These are phyloP conservation scores for Aspergillus ellipticus DNA, from an alignment of 495 filamentous ascomycete genomes.

Conservation along the genomic window DNA sequence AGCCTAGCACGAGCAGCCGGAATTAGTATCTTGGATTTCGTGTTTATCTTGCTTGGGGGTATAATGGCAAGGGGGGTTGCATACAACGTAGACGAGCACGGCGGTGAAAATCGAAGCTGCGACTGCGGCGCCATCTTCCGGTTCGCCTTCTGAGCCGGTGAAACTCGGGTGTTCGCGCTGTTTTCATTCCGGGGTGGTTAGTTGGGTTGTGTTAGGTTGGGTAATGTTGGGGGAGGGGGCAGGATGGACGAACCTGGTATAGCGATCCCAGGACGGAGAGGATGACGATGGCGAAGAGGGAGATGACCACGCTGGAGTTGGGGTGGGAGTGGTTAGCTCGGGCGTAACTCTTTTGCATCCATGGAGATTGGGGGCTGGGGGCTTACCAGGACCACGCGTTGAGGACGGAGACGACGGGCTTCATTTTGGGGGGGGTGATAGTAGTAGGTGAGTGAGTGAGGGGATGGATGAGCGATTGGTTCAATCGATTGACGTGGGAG, in stretches of 20 bases:
- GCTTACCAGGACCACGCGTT: slow-evolving; percentile 90
- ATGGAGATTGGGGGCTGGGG: neutral
- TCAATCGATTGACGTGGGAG: slow-evolving; percentile 6
- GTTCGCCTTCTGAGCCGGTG: slow-evolving; percentile 71
- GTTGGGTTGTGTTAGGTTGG: neutral
- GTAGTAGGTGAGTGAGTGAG: slow-evolving; percentile 2
- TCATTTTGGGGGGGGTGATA: slow-evolving; percentile 59
- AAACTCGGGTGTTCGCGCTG: slow-evolving; percentile 72
- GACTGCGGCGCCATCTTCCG: slow-evolving; percentile 68
- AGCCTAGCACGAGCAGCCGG: slow-evolving; percentile 43
- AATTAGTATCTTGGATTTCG: neutral
- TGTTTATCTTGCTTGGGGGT: neutral
- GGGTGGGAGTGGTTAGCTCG: slow-evolving; percentile 9
- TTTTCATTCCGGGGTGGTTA: neutral
- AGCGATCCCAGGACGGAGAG: slow-evolving; percentile 77
- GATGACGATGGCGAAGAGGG: slow-evolving; percentile 82
- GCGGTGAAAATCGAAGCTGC: slow-evolving; percentile 80
- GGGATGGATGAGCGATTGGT: neutral
- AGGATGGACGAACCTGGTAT: slow-evolving; percentile 55
- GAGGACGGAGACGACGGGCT: slow-evolving; percentile 83
- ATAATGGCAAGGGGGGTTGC: slow-evolving; percentile 24
- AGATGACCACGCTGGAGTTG: slow-evolving; percentile 71
- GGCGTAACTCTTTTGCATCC: neutral
- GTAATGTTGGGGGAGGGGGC: slow-evolving; percentile 6
- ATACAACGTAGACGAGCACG: slow-evolving; percentile 79